Evolutionary conservation across 2,329 filamentous ascomycete genomes (phyloP).

Genomic region (Graphiopsis chlorocephala): DNA sequence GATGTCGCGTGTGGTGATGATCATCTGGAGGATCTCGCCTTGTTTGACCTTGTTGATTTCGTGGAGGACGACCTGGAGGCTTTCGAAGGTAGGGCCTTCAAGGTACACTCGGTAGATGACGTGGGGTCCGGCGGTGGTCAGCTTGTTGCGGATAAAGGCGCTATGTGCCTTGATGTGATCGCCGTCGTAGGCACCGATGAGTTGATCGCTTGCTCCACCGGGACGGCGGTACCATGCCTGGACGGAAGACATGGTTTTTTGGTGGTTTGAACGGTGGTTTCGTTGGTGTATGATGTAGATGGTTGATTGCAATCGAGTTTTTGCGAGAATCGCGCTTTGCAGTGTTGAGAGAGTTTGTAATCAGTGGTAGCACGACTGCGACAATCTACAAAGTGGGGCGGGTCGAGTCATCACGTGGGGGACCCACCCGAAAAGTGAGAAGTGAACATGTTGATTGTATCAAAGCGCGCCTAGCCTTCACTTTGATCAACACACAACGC

Average conservation of each 20-base stretch:
- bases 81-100: conserved; percentile 7
- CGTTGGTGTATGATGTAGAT: background rate
- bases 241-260: conserved; percentile 15
- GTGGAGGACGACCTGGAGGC: conserved; percentile 15
- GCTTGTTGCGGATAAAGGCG: background rate
- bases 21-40: conserved; percentile 12
- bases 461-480: background rate
- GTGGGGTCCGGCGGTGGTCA: background rate
- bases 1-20: conserved; percentile 13
- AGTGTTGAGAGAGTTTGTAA: background rate
- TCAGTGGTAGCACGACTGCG: background rate
- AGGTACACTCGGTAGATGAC: conserved; percentile 9
- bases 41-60: conserved; percentile 4
- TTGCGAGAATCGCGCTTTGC: background rate
- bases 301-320: background rate
- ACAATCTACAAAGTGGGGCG: background rate
- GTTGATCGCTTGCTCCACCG: background rate
- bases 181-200: conserved; percentile 10
- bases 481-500: background rate
- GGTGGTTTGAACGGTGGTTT: background rate
- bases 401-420: background rate
- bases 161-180: conserved; percentile 17
- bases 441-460: background rate
- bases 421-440: background rate
- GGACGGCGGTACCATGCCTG: conserved; percentile 5